Percentiles rank a stretch among this genome's conserved stretches.
These are phyloP conservation scores for Paratinospora sagittata DNA, from an alignment of 164 flowering plant species.

Conservation along the genomic window DNA sequence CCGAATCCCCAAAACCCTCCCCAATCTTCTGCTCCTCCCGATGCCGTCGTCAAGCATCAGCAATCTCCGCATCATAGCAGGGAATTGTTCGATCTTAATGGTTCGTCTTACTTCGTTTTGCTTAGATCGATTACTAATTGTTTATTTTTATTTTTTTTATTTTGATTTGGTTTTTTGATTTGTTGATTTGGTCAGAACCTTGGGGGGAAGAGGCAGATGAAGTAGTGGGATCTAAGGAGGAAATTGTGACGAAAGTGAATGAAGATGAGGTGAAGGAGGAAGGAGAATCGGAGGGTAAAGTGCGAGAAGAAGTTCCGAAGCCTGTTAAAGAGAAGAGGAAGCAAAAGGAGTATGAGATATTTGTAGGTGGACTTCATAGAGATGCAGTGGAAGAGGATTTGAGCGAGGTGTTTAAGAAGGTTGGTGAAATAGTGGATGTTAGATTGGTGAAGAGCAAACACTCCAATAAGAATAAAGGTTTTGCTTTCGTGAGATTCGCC, in stretches of 20 bases:
- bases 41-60: not conserved
- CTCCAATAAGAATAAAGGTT: conserved; percentile 22
- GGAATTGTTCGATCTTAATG: conserved; percentile 10
- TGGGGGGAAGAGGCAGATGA: not conserved
- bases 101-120: conserved; percentile 1
- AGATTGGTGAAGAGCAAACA: conserved; percentile 17
- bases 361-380: conserved; percentile 25
- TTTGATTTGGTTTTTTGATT: not conserved
- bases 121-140: not conserved
- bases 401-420: conserved; percentile 14
- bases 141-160: not conserved
- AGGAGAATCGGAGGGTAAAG: not conserved
- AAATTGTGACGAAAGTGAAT: not conserved
- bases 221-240: not conserved
- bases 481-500: conserved; percentile 28
- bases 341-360: conserved; percentile 23
- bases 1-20: conserved; percentile 2
- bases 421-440: conserved; percentile 24
- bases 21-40: not conserved
- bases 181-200: conserved; percentile 12
- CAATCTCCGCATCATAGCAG: not conserved
- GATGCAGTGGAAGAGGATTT: conserved; percentile 25
- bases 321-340: conserved; percentile 15
- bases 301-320: not conserved
- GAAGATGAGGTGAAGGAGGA: not conserved